Base-by-base conservation (phyloP, 768 basidiomycete genomes). In the Gelatoporia subvermispora region DNA sequence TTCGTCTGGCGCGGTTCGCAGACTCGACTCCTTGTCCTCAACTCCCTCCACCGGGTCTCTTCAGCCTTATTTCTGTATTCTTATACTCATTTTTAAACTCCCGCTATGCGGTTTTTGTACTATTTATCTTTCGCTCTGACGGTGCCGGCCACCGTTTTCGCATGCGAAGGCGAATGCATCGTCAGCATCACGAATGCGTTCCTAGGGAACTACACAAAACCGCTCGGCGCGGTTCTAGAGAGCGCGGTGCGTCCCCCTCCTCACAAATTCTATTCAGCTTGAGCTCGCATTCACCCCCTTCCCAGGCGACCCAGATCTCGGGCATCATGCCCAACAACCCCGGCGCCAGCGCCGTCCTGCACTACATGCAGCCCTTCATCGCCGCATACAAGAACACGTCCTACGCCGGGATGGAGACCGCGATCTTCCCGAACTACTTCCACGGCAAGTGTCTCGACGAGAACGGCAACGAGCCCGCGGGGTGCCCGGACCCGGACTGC, bases 401-500 rank as follows among this genome's bases (percentile, higher is more conserved):
- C 15, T 79, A 75, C 58, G 45, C 65, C 18, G 58, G 62, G 4
- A 69, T 84, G 60, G 67, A 77, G 56, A 66, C 62, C 36, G 78
- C 73, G n/a, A 81, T 89, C 50, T 89, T 89, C 54, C 79, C 80
- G 4, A 60, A 65, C n/a, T 78, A 68, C 65, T 90, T 90, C 62
- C 87, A 89, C 53, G 88, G 87, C 48, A 89, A 85, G 65, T 88
- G 87, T 57, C 75, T n/a, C n/a, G 76, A 59, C 58, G 41, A 70
- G 20, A 68, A 76, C 38, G 78, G 79, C 36, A 65, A 72, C 48
- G 76, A 84, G 35, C 87, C 86, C 15, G 45, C 67, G 2, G 87
- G 88, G 20, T 89, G 88, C 56, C 87, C 87, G 8, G 85, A 88
- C 55, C 85, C 86, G 31, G 79, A 88, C 58, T 90, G 87, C 60